Evolutionary conservation across 1,284 basidiomycete species (phyloP).

Genomic region (Cutaneotrichosporon dermatis): DNA sequence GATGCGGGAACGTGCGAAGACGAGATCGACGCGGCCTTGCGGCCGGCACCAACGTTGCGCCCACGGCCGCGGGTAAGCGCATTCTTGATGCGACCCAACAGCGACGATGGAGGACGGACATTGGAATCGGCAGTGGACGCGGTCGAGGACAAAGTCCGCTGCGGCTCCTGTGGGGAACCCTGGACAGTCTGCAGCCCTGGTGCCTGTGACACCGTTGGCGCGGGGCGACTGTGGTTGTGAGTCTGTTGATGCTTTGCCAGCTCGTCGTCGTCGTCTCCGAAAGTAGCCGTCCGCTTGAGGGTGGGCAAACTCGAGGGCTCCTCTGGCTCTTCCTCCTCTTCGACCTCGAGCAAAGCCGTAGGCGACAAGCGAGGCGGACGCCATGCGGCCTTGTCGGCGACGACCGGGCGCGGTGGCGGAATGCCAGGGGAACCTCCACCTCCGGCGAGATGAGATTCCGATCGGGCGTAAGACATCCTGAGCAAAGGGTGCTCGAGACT

Average conservation of each 20-base stretch:
- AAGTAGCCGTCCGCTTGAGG: conserved; percentile 18
- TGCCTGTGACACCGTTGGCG: conserved; percentile 1
- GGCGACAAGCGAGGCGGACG: conserved; percentile 16
- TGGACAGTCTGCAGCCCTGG: conserved; percentile 10
- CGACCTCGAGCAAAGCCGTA: conserved; percentile 13
- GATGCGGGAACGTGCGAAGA: conserved; percentile 3
- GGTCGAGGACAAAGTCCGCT: conserved; percentile 1
- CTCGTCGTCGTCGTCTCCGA: conserved; percentile 18
- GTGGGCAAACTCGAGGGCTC: conserved; percentile 5
- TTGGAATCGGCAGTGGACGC: neutral
- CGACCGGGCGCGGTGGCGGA: conserved; percentile 12
- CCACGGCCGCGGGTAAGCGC: conserved; percentile 7
- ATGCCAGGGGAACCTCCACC: neutral
- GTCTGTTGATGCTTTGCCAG: neutral
- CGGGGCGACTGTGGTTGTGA: neutral
- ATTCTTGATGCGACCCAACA: conserved; percentile 16
- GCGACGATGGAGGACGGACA: neutral
- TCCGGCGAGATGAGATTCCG: conserved; percentile 17
- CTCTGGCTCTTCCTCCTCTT: conserved; percentile 23
- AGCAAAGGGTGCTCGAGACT: conserved; percentile 14
- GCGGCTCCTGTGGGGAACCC: conserved; percentile 6
- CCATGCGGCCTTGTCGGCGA: conserved; percentile 14
- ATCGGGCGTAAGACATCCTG: conserved; percentile 18
- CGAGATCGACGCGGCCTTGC: neutral
- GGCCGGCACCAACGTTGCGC: neutral